A percentile compares a stretch with the other conserved stretches of the same genome.
Conservation (phyloP, 208 protist genomes). For the Endotrypanum monterogeii region DNA sequence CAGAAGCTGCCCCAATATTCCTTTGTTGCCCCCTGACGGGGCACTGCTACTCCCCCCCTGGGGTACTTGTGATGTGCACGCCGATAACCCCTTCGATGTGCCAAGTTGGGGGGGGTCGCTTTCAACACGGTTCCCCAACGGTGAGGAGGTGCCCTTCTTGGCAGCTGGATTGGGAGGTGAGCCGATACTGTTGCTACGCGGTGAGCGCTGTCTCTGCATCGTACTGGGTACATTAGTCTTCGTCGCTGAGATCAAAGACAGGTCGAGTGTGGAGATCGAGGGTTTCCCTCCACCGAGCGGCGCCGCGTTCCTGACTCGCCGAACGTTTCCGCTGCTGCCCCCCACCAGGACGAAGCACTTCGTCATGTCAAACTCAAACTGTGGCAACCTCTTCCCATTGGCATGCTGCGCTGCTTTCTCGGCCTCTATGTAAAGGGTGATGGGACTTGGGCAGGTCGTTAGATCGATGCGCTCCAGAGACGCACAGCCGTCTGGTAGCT, state of each 20-base stretch:
- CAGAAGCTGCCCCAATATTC: conserved; percentile 19
- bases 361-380: conserved; percentile 30
- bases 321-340: conserved; percentile 28
- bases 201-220: too few relatives aligned
- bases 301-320: conserved; percentile 3
- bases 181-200: not conserved
- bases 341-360: conserved; percentile 16
- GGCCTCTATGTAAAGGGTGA: conserved; percentile 37
- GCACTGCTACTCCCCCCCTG: not conserved
- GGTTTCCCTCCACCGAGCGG: not conserved
- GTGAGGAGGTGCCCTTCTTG: not conserved
- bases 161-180: not conserved
- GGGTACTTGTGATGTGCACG: not conserved
- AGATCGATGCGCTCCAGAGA: conserved; percentile 42
- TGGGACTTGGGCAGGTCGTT: conserved; percentile 31
- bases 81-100: not conserved
- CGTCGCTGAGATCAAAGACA: not conserved
- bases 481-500: conserved; percentile 29
- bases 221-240: not conserved
- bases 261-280: not conserved
- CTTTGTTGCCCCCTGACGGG: not conserved
- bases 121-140: not conserved
- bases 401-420: conserved; percentile 22
- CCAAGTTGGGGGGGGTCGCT: not conserved
- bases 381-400: conserved; percentile 10